phyloP scores from a whole-genome alignment of 495 filamentous ascomycete species.

The Hyaloscypha variabilis region DNA sequence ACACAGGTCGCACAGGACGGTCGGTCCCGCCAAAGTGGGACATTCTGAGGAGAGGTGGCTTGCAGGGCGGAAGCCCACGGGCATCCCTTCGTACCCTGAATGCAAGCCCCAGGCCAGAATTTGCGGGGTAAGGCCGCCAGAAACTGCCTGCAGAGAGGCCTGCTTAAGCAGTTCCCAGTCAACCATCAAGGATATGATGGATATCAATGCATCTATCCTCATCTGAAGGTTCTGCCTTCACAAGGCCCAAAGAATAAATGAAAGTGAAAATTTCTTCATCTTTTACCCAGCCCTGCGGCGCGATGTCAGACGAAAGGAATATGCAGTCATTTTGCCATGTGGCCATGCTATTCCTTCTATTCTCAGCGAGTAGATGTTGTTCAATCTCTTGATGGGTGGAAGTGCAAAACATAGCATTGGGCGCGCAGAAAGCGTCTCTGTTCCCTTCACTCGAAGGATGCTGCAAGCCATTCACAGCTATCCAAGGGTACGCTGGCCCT shows the following conservation, averaged over 20 bases:
- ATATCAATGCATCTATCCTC: neutral
- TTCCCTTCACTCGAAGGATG: neutral
- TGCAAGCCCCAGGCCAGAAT: neutral
- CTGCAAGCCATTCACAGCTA: neutral
- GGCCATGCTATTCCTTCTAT: neutral
- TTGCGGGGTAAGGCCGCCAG: neutral
- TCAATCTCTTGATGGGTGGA: neutral
- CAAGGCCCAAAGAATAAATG: neutral
- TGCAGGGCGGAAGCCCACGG: neutral
- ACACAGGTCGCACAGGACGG: neutral
- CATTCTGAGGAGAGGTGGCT: neutral
- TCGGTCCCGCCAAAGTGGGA: neutral
- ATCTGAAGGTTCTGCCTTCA: neutral
- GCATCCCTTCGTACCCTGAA: neutral
- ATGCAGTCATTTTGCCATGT: neutral
- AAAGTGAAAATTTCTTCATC: neutral
- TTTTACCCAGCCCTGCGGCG: neutral
- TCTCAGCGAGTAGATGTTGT: neutral
- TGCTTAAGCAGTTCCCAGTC: neutral
- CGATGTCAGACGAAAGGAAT: neutral
- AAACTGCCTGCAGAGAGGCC: neutral
- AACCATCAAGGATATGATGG: neutral
- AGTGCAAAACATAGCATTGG: neutral
- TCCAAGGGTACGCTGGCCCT: neutral
- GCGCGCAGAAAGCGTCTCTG: neutral